A percentile compares a stretch with the other conserved stretches of the same genome.
These are phyloP conservation scores for Hypoxylon sp. DNA, from an alignment of 2,329 filamentous ascomycete species.

Conservation along the genomic window DNA sequence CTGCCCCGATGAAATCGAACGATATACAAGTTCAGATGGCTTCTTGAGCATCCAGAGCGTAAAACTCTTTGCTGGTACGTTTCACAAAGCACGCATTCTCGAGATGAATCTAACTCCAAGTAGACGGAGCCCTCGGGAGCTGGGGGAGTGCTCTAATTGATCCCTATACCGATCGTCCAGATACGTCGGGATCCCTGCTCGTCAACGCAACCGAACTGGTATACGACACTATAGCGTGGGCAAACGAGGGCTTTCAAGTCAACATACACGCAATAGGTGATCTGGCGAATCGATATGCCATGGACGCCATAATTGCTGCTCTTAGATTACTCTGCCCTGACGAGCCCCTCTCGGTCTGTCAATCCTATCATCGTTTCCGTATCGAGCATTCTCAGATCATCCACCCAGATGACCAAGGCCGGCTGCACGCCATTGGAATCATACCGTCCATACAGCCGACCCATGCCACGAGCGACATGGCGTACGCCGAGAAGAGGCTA, in stretches of 20 bases:
- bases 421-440: conserved; percentile 66
- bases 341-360: conserved; percentile 56
- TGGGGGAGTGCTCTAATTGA: conserved; percentile 78
- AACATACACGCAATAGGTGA: conserved; percentile 79
- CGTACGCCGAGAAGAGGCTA: conserved; percentile 68
- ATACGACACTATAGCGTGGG: conserved; percentile 64
- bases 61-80: conserved; percentile 72
- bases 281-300: conserved; percentile 68
- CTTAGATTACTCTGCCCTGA: conserved; percentile 61
- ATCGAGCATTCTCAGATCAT: conserved; percentile 78
- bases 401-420: conserved; percentile 67
- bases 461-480: conserved; percentile 76
- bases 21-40: conserved; percentile 54
- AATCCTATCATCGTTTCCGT: conserved; percentile 65
- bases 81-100: background rate
- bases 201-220: conserved; percentile 68
- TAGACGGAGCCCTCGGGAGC: conserved; percentile 73
- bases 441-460: conserved; percentile 76
- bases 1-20: conserved; percentile 61
- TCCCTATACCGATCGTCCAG: conserved; percentile 70
- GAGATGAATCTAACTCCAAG: conserved; percentile 32
- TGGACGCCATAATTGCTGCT: conserved; percentile 68
- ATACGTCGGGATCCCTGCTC: conserved; percentile 69
- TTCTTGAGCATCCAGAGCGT: conserved; percentile 67
- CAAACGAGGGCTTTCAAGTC: conserved; percentile 68